Base-by-base conservation (phyloP, 805 yeast genomes). In the Candida ulmi region DNA sequence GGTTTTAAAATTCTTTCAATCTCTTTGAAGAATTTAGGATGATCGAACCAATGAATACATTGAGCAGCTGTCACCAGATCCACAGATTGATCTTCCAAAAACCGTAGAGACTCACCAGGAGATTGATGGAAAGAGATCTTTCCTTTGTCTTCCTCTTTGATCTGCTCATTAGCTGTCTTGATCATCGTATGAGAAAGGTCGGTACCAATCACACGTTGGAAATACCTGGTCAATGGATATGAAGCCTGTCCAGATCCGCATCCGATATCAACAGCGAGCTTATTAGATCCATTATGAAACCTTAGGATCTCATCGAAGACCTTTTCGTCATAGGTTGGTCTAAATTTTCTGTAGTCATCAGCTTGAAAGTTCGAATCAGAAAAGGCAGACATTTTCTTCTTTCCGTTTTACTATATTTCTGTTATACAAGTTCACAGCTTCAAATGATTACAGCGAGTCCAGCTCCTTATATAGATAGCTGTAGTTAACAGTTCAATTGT, bases 31-130 rank as follows among this genome's bases (percentile, higher is more conserved):
- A 80, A 81, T 23, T 48, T 47, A 0, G 65, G 62, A 42, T 75
- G 80, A 40, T 81, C 70, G 41, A 86, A 74, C 95, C 96, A 88
- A 60, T 88, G 96, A n/a, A 74, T 77, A 42, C 88, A 83, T 55
- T 88, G 88, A 0, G 90, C 95, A n/a, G 81, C 84, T 2, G 88
- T 73, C 12, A 87, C 66, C 50, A 87, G 43, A 54, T 83, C 95
- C 8, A 78, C 74, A 0, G 75, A 36, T 51, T 48, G 38, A 63
- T 54, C 57, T 61, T 68, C 28, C 27, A 40, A 24, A 53, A 49
- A 61, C 52, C 54, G 19, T 33, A 44, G 11, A 25, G 51, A 18
- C 45, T 51, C 47, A 49, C 58, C 62, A 3, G 57, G 50, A 11
- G 54, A 44, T 30, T 50, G 52, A 2, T 26, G 43, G 17, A 50